Conservation (phyloP, 1,284 basidiomycete species). For the Stygiomarasmius scandens region DNA sequence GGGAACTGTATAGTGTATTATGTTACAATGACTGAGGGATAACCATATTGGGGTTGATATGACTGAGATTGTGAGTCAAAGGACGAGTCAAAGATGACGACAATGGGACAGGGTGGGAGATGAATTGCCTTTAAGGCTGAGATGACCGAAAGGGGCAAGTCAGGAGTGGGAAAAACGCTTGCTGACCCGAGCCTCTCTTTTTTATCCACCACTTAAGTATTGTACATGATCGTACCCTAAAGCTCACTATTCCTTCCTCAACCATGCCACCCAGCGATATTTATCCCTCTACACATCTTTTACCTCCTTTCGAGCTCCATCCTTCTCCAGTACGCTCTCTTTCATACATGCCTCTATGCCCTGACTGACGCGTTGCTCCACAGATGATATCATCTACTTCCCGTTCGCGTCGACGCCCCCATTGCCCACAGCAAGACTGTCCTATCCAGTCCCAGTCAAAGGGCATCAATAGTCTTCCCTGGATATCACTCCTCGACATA, state of each 20-base stretch:
- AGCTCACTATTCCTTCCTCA: neutral
- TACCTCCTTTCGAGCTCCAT: slow-evolving; percentile 13
- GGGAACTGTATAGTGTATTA: no score
- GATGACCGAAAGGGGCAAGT: neutral
- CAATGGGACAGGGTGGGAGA: neutral
- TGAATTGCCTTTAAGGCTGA: neutral
- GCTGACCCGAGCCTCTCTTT: neutral
- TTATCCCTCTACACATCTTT: slow-evolving; percentile 5
- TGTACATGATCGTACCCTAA: neutral
- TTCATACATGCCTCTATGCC: neutral
- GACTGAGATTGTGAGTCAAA: no score
- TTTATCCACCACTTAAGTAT: neutral
- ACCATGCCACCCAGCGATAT: neutral
- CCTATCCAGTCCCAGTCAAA: slow-evolving; percentile 30
- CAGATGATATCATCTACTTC: neutral
- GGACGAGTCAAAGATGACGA: no score
- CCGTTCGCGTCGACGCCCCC: slow-evolving; percentile 8
- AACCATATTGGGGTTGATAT: no score
- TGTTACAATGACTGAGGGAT: no score
- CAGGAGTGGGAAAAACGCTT: neutral
- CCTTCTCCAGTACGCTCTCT: neutral
- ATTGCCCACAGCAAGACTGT: slow-evolving; percentile 16
- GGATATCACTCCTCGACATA: slow-evolving; percentile 58
- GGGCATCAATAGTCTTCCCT: slow-evolving; percentile 60
- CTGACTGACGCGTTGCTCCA: neutral